A percentile compares a stretch with the other conserved stretches of the same genome.
These are phyloP conservation scores for Plasmodium gaboni DNA, from an alignment of 169 alveolate genomes.

Conservation along the genomic window DNA sequence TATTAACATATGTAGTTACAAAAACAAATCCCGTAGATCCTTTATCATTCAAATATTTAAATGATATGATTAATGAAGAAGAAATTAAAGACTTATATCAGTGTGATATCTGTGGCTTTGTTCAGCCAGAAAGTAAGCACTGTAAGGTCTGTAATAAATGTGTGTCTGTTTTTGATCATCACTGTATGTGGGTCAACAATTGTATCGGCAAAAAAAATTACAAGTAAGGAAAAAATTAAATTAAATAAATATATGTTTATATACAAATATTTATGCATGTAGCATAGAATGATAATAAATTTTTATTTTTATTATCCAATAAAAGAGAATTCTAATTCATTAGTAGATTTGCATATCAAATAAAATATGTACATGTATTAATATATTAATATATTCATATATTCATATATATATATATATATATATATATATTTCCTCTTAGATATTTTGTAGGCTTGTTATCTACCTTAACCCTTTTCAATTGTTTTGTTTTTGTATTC, in stretches of 20 bases:
- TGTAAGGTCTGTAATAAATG: conserved; percentile 93
- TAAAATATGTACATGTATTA: not conserved
- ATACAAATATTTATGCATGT: conserved; percentile 7
- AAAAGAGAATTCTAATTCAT: not conserved
- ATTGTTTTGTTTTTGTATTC: conserved; percentile 62
- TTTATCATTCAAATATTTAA: conserved; percentile 77
- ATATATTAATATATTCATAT: not conserved
- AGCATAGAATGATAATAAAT: not conserved
- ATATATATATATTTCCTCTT: conserved; percentile 3
- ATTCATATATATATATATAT: not conserved
- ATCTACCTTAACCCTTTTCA: conserved; percentile 31
- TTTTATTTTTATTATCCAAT: not conserved
- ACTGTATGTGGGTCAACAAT: conserved; percentile 93
- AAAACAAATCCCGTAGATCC: conserved; percentile 85
- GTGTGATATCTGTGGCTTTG: conserved; percentile 82
- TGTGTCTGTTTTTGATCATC: conserved; percentile 92
- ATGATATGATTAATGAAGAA: conserved; percentile 38
- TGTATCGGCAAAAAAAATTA: conserved; percentile 91
- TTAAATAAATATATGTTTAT: not conserved
- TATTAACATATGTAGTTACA: conserved; percentile 78
- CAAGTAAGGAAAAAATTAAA: conserved; percentile 18
- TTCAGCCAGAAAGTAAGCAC: conserved; percentile 86
- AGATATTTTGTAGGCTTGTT: conserved; percentile 69
- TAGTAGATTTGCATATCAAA: not conserved
- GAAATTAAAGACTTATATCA: conserved; percentile 37